Evolutionary conservation across 225 moss, liverwort and hornwort genomes (phyloP), one percentile per base, ranked within the genome.

Genomic region (Physcomitrellopsis africana): DNA sequence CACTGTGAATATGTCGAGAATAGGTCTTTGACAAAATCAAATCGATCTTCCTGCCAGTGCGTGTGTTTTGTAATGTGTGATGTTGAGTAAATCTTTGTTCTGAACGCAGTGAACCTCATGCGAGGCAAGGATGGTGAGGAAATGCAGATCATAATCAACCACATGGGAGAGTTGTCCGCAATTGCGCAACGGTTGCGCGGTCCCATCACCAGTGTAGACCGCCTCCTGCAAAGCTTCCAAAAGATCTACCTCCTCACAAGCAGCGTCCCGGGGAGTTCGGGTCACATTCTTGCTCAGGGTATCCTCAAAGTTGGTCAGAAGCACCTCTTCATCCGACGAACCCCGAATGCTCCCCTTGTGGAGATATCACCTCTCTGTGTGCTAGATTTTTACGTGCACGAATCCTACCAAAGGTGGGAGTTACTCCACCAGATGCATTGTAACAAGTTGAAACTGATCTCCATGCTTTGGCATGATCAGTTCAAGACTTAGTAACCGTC

Each of bases 341-440:
- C 87, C 19, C 32, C 32, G 32, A 76, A 79, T 42, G 86, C 80
- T 29, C 83, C 87, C 11, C 85, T 93, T 22, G 93, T 92, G 72
- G 94, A 97, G 80, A 94, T 94, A 76, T 85, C 92, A 46, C 97
- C 97, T 12, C 73, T 94, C 26, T 94, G 97, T 72, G 91, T 94
- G 69, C 86, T 97, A 22, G 97, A 97, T 63, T 94, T 97, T 58
- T 97, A 91, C 67, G 94, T 97, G n/a, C 97, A 97, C 55, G 91
- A 93, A 68, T 90, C 93, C 18, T 84, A 90, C 83, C 94, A 94
- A 71, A 94, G 94, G 97, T 94, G 77, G 68, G 52, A 51, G 68
- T 22, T 48, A 47, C 56, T 65, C 62, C 11, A 60, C 37, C 70
- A 65, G 54, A 17, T 52, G 62, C 16, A 1, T 29, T 42, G 16